Evolutionary conservation across 2,329 filamentous ascomycete genomes (phyloP), one percentile per base, ranked within the genome.

Genomic region (Ceratocystis ficicola): DNA sequence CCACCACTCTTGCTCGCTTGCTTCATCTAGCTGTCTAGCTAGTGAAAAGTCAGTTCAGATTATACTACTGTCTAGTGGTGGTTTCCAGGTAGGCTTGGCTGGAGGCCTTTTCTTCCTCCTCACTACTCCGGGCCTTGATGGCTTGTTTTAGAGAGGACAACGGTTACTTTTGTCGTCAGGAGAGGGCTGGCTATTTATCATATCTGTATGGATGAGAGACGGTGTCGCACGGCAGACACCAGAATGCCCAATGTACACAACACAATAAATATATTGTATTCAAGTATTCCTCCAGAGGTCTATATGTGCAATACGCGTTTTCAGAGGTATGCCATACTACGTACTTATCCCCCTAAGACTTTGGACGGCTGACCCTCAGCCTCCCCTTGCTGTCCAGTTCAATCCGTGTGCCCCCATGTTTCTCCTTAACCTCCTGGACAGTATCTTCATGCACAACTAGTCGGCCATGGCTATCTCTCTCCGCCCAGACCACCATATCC

Each of bases 331-430:
- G 5, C 6, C 10, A 52, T 7, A 52, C 3, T 5, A 15, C 10
- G 2, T 17, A 6, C 22, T 59, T 59, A 4, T 41, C 36, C 36
- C 36, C 36, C 36, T 57, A 66, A 28, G 55, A 41, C 78, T 86
- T 85, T 73, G 88, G 88, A 76, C 89, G 83, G 79, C 88, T 89
- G 78, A 92, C 86, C 80, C 86, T 84, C 85, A 94, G 86, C 88
- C 87, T 94, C 95, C 92, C 91, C 91, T 89, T 94, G 81, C 87
- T 87, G 78, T 96, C 90, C 80, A 88, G 90, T 77, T 90, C 88
- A 72, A 96, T 85, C 71, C 87, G 81, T 69, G 88, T 79, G 65
- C 83, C 83, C 73, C 78, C 81, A 72, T 77, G 77, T 62, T 78
- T 77, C 71, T 81, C 80, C 69, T 81, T 78, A 63, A 83, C 74